Evolutionary conservation across 1,284 basidiomycete genomes (phyloP).

Genomic region (Coniophora puteana): DNA sequence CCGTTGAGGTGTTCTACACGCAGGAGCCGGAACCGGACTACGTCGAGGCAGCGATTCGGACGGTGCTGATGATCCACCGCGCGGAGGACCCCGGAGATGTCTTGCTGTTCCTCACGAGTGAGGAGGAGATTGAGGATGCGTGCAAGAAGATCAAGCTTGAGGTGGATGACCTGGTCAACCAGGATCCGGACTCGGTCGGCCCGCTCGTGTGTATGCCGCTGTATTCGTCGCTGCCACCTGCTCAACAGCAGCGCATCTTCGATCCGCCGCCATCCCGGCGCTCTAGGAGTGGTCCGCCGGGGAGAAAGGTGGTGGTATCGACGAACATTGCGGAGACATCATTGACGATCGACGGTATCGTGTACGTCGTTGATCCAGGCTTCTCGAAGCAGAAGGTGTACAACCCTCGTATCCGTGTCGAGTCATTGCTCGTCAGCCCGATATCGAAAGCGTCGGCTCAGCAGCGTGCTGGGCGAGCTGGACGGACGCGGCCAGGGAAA

Average conservation of each 20-base stretch:
- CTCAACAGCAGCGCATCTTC: slow-evolving; percentile 95
- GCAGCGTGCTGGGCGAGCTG: slow-evolving; percentile 95
- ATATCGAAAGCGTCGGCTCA: slow-evolving; percentile 97
- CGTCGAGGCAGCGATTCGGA: slow-evolving; percentile 95
- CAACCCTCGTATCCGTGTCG: slow-evolving; percentile 94
- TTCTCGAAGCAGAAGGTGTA: slow-evolving; percentile 98
- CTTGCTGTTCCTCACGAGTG: slow-evolving; percentile 93
- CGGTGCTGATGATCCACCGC: slow-evolving; percentile 96
- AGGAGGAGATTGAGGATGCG: slow-evolving; percentile 98
- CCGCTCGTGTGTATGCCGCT: slow-evolving; percentile 88
- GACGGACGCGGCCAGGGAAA: slow-evolving; percentile 93
- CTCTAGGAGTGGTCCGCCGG: slow-evolving; percentile 69
- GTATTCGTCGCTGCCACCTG: slow-evolving; percentile 90
- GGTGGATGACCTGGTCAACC: slow-evolving; percentile 73
- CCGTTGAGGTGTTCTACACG: slow-evolving; percentile 95
- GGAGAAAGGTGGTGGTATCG: slow-evolving; percentile 92
- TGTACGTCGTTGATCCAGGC: slow-evolving; percentile 98
- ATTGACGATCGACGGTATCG: slow-evolving; percentile 97
- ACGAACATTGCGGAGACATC: slow-evolving; percentile 99
- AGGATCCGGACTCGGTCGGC: slow-evolving; percentile 76
- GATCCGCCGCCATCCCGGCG: slow-evolving; percentile 74
- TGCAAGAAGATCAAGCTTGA: slow-evolving; percentile 93
- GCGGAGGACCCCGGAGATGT: slow-evolving; percentile 95
- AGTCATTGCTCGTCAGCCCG: slow-evolving; percentile 90
- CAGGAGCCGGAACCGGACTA: slow-evolving; percentile 97